A percentile compares a stretch with the other conserved stretches of the same genome.
These are phyloP conservation scores for Symbiotaphrina buchneri DNA, from an alignment of 495 filamentous ascomycete genomes.

Conservation along the genomic window DNA sequence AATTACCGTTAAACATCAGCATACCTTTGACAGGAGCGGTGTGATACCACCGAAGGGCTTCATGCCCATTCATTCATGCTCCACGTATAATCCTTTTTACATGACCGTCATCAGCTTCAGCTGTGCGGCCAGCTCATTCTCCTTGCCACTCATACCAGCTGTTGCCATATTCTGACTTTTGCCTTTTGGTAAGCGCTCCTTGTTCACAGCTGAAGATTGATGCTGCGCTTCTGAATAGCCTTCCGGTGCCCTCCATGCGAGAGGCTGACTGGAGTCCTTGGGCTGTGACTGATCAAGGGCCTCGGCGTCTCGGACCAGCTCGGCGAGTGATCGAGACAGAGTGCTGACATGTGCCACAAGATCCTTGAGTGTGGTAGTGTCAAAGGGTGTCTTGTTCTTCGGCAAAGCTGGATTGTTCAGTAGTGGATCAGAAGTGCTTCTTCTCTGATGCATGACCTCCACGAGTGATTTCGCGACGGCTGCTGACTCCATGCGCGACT, in stretches of 20 bases:
- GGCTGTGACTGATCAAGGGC: conserved; percentile 34
- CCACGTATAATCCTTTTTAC: too few species aligned
- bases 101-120: conserved; percentile 2
- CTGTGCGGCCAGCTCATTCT: conserved; percentile 1
- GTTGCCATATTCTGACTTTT: conserved; percentile 1
- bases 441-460: conserved; percentile 57
- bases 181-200: background rate
- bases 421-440: conserved; percentile 24
- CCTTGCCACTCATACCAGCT: background rate
- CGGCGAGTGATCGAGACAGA: conserved; percentile 48
- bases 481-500: too few species aligned
- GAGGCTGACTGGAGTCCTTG: conserved; percentile 1
- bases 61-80: too few species aligned
- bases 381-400: conserved; percentile 68
- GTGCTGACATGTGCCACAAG: conserved; percentile 67
- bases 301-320: conserved; percentile 61
- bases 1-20: too few species aligned
- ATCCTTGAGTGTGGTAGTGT: conserved; percentile 71
- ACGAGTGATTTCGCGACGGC: conserved; percentile 60
- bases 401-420: conserved; percentile 20
- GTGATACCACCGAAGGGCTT: too few species aligned
- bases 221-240: too few species aligned
- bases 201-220: conserved; percentile 3
- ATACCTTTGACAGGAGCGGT: too few species aligned
- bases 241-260: background rate